Evolutionary conservation across 108 stramenopile species (phyloP).

Genomic region (Schizochytrium sp.): DNA sequence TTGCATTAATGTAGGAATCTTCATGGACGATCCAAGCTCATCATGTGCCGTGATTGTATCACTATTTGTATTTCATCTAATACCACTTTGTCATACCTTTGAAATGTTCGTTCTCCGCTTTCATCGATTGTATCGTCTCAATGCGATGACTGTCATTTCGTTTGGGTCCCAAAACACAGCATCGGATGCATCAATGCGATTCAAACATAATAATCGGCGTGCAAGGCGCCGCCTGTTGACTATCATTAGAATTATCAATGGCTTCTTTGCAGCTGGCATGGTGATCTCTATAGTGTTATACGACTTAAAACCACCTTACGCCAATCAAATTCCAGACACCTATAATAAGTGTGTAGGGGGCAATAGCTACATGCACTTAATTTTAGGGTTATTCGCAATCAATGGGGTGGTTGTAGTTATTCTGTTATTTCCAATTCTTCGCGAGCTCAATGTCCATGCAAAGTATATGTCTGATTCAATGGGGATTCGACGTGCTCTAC

Average conservation of each 20-base stretch:
- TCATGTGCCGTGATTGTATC: background rate
- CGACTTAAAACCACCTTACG: background rate
- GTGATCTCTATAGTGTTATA: background rate
- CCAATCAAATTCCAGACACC: background rate
- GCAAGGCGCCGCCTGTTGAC: background rate
- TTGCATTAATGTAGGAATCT: background rate
- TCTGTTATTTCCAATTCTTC: background rate
- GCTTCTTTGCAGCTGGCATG: background rate
- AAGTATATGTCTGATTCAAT: background rate
- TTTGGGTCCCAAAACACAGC: background rate
- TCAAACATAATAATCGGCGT: background rate
- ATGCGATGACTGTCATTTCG: background rate
- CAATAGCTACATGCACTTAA: background rate
- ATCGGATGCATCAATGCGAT: background rate
- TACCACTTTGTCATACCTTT: slow-evolving; percentile 15
- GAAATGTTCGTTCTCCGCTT: background rate
- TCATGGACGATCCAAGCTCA: background rate
- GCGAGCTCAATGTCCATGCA: background rate
- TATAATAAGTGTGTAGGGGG: background rate
- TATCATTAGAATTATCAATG: background rate
- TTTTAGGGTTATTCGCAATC: background rate
- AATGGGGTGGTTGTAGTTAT: background rate
- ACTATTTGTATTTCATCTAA: background rate
- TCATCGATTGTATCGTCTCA: slow-evolving; percentile 6
- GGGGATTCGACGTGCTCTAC: background rate